Percentiles rank a stretch among this genome's conserved stretches.
These are phyloP conservation scores for Pseudogymnoascus sp. DNA, from an alignment of 2,329 filamentous ascomycete species.

Conservation along the genomic window DNA sequence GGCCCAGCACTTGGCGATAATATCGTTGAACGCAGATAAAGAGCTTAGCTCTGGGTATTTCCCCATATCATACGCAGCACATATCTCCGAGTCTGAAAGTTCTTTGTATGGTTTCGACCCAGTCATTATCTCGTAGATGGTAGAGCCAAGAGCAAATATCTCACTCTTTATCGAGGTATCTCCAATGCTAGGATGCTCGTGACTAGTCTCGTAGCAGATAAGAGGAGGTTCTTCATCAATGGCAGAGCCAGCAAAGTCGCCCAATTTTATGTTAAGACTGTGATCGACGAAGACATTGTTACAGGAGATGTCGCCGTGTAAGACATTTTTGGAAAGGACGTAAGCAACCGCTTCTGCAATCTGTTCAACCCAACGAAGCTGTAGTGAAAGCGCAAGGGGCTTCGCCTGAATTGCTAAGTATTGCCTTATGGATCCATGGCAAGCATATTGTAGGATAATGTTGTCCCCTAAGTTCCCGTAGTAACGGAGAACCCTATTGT, in stretches of 20 bases:
- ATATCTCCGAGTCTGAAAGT: neutral
- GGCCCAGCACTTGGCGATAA: neutral
- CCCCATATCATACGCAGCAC: neutral
- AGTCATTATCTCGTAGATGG: neutral
- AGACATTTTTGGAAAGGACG: conserved; percentile 8
- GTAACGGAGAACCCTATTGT: neutral
- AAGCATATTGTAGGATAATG: neutral
- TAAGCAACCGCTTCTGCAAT: conserved; percentile 12
- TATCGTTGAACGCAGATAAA: neutral
- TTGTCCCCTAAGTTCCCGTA: neutral
- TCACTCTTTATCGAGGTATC: neutral
- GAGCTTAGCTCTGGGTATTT: neutral
- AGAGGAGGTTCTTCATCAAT: neutral
- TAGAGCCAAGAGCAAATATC: neutral
- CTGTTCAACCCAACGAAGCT: neutral
- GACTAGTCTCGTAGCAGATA: neutral
- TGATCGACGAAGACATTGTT: conserved; percentile 14
- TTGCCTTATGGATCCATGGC: neutral
- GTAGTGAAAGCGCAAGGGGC: neutral
- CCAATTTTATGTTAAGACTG: conserved; percentile 8
- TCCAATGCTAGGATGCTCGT: neutral
- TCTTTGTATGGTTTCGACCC: neutral
- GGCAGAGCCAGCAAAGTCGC: conserved; percentile 12
- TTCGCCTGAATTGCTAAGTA: neutral
- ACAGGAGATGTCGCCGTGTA: conserved; percentile 12